Base-by-base conservation (phyloP, 208 protist species). In the Acanthamoeba healyi region DNA sequence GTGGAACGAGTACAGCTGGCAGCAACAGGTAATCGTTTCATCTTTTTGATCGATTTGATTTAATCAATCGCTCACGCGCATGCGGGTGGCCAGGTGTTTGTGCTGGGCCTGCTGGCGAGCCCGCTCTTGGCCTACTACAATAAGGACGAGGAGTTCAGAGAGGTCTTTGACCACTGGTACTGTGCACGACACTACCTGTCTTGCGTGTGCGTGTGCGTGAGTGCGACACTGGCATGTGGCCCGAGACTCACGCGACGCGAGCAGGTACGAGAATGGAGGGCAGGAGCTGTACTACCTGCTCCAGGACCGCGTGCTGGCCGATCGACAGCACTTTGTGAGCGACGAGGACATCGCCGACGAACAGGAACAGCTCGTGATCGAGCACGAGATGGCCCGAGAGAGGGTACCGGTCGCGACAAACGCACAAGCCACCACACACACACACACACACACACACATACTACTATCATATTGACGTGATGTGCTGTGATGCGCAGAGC, bases 211-310 rank as follows among this genome's bases (percentile, higher is more conserved):
- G 61, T 10, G 19, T 67, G 19, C 26, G 26, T 67, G 61, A 4
- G 9, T 67, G 61, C 61, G 44, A 15, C 9, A 15, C 9, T 67
- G 26, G 19, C n/a, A n/a, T n/a, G n/a, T n/a, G n/a, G n/a, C n/a
- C n/a, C n/a, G n/a, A n/a, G n/a, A n/a, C n/a, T n/a, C n/a, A n/a
- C n/a, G n/a, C n/a, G n/a, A n/a, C n/a, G n/a, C n/a, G n/a, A n/a
- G n/a, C 65, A 74, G 65, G 65, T 74, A 74, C 17, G 65, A 74
- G n/a, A 74, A 74, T 17, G 65, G 15, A 42, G 65, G 65, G 32
- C 65, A 74, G 29, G 65, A 74, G 32, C 15, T 26, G 26, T 38
- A 22, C 65, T 74, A 74, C 65, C 17, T 74, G n/a, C 17, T 74
- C 14, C 65, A 74, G 29, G 32, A 74, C 9, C 65, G 38, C 65